phyloP scores from a whole-genome alignment of 345 rosid genomes.

The Lenwebbia sp. region DNA sequence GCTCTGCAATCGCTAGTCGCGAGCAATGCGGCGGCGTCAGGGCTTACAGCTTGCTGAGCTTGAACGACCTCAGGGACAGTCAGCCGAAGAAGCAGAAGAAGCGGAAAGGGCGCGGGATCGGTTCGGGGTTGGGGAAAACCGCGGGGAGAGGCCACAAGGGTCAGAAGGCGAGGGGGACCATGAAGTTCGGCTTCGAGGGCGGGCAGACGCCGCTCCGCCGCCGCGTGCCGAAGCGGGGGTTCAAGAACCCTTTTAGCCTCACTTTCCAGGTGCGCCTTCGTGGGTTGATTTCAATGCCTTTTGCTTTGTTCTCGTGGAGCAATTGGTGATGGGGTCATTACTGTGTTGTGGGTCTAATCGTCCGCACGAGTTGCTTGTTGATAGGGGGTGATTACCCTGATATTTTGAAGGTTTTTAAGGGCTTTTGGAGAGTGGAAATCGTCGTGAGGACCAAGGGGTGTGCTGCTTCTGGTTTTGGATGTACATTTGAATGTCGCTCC shows the following conservation, averaged over 20 bases:
- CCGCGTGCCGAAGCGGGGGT: constrained; percentile 84
- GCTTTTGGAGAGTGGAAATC: not conserved
- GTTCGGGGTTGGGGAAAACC: constrained; percentile 95
- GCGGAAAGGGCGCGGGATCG: constrained; percentile 96
- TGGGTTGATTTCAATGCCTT: not conserved
- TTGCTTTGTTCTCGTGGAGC: not conserved
- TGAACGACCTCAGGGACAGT: constrained; percentile 81
- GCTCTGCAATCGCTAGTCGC: not conserved
- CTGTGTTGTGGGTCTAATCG: not conserved
- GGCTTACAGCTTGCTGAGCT: constrained; percentile 56
- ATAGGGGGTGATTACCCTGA: not conserved
- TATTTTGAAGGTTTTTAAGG: not conserved
- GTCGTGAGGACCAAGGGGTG: not conserved
- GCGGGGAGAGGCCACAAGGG: constrained; percentile 98
- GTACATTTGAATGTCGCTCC: not conserved
- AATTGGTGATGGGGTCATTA: not conserved
- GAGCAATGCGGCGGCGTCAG: constrained; percentile 11
- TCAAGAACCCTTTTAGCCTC: constrained; percentile 82
- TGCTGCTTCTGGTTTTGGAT: not conserved
- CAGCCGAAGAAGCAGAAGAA: constrained; percentile 90
- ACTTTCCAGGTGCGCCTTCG: constrained; percentile 56
- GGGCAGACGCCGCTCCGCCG: constrained; percentile 96
- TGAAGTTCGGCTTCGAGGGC: constrained; percentile 92
- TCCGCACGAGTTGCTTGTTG: not conserved
- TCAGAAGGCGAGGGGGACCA: constrained; percentile 78